Evolutionary conservation across 1,139 yeast species (phyloP).

Genomic region (Yarrowia galli): DNA sequence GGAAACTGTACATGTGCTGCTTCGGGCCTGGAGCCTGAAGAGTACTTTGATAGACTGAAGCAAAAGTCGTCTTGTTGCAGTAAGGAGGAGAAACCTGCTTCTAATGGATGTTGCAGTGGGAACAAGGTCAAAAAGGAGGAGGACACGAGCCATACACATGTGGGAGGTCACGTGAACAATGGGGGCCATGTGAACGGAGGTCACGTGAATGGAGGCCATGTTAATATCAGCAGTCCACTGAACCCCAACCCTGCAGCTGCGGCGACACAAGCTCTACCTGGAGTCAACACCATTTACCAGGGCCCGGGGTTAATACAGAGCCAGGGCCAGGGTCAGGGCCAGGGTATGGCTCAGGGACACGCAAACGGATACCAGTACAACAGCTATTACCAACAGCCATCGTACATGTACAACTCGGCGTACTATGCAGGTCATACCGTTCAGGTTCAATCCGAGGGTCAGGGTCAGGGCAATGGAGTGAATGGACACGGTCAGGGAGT

Average conservation of each 20-base stretch:
- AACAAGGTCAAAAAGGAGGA: not conserved
- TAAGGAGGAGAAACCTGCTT: constrained; percentile 9
- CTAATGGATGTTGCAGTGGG: constrained; percentile 27
- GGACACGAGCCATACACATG: too few relatives aligned
- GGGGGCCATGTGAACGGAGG: not conserved
- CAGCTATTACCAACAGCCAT: constrained; percentile 24
- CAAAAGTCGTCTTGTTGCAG: constrained; percentile 16
- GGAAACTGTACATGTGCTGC: constrained; percentile 32
- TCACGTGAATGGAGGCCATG: not conserved
- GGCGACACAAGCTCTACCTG: not conserved
- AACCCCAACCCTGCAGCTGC: constrained; percentile 5
- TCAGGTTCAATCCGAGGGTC: not conserved
- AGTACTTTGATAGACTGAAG: constrained; percentile 26
- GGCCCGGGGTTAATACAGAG: not conserved
- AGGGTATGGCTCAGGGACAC: not conserved
- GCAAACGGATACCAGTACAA: constrained; percentile 6
- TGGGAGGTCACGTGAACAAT: not conserved
- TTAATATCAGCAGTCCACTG: not conserved
- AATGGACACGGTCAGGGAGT: not conserved
- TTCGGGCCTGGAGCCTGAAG: constrained; percentile 32
- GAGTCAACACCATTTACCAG: constrained; percentile 16
- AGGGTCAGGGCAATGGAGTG: too few relatives aligned
- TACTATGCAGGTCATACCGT: constrained; percentile 27
- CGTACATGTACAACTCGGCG: constrained; percentile 34
- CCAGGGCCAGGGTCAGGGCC: not conserved